A percentile compares a stretch with the other conserved stretches of the same genome.
Evolutionary conservation across 306 rosid species (phyloP).

Genomic region (Citrullus amarus): DNA sequence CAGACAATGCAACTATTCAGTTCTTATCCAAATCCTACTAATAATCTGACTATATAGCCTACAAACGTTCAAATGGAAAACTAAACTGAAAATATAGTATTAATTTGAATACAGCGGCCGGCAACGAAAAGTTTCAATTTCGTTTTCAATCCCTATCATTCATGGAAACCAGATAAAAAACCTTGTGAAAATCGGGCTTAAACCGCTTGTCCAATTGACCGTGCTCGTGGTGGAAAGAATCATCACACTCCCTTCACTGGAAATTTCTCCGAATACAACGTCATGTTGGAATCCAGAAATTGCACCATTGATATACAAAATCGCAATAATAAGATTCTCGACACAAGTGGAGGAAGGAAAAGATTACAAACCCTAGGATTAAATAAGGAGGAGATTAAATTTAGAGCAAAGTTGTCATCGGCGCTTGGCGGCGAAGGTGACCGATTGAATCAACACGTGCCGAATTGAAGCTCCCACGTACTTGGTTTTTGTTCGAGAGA

Average conservation of each 20-base stretch:
- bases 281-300: conserved; percentile 35
- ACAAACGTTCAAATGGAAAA: neutral
- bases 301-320: conserved; percentile 29
- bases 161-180: conserved; percentile 10
- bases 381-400: neutral
- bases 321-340: neutral
- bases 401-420: neutral
- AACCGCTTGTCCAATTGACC: conserved; percentile 48
- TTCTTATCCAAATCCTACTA: neutral
- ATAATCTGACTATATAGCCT: neutral
- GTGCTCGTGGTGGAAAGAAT: conserved; percentile 37
- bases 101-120: neutral
- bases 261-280: conserved; percentile 22
- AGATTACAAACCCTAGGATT: neutral
- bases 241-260: conserved; percentile 68
- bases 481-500: neutral
- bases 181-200: conserved; percentile 42
- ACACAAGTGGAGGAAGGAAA: neutral
- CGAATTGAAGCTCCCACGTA: neutral
- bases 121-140: neutral
- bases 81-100: neutral
- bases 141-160: neutral
- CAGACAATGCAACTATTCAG: neutral
- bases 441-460: neutral
- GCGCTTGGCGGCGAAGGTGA: conserved; percentile 9